Evolutionary conservation across 2,329 filamentous ascomycete species (phyloP), one percentile per base, ranked within the genome.

Genomic region (Aphanoascus verrucosus): DNA sequence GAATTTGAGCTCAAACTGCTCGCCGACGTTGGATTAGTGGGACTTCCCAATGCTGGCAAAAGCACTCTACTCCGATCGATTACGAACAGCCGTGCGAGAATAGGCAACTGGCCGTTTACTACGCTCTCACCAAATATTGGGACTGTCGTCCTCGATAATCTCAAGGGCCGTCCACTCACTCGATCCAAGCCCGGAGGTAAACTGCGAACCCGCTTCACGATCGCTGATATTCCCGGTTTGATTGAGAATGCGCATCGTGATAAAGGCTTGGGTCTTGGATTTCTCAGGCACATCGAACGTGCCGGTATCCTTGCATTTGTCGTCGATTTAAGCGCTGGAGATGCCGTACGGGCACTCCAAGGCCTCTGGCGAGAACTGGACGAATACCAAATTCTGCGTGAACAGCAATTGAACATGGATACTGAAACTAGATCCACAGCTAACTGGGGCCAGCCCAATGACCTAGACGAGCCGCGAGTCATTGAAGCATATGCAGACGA

Each of bases 41-140:
- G 93, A 0, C 79, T 97, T 14, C 93, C 93, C 1, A 98, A 98
- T 67, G 93, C 91, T 3, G 93, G 93, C 7, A 98, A 98, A 71
- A 94, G 87, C 65, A 97, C 93, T 0, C 77, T 98, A 1, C 78
- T 97, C 14, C 83, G 93, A 15, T 84, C 90, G 2, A 74, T 98
- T 62, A 94, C 84, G 62, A 90, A 90, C 67, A 94, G 87, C 66
- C 84, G 89, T 56, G 88, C 93, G 1, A 81, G 93, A 38, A 83
- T 98, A 3, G 93, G 93, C 40, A 84, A 86, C 66, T 98, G 93
- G 93, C 91, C 89, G 8, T 98, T 98, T 67, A 98, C 93, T 2
- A 98, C 93, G 0, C 76, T 98, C 7, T 85, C 90, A 61, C 93
- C 93, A 2, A 96, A 94, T 61, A 94, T 98, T 52, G 93, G 93